phyloP scores from a whole-genome alignment of 139 green algal species.

The Ettlia oleoabundans region DNA sequence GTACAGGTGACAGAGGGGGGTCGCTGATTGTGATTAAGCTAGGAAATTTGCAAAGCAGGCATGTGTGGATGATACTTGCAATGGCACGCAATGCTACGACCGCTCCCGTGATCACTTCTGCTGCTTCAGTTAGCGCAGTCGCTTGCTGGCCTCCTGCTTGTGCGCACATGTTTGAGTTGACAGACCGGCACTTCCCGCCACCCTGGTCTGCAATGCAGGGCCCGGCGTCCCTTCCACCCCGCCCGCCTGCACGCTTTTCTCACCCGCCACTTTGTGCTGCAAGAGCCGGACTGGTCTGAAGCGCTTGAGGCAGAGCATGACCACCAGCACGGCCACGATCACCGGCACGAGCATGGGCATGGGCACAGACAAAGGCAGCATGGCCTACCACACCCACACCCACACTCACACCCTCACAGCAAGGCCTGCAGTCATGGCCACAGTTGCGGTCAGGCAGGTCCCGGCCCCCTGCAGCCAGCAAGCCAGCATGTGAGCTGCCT shows the following conservation, averaged over 20 bases:
- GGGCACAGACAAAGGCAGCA: background rate
- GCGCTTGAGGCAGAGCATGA: background rate
- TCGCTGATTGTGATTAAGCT: background rate
- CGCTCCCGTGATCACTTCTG: too few species aligned
- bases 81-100: too few species aligned
- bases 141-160: background rate
- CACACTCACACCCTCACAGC: too few species aligned
- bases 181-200: background rate
- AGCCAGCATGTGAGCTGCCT: too few species aligned
- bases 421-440: too few species aligned
- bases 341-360: background rate
- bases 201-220: slow-evolving; percentile 48
- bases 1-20: background rate
- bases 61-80: too few species aligned
- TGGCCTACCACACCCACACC: too few species aligned
- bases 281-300: slow-evolving; percentile 30
- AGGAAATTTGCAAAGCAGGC: too few species aligned
- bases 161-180: background rate
- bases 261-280: slow-evolving; percentile 42
- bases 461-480: too few species aligned
- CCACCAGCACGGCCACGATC: background rate
- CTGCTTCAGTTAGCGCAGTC: too few species aligned
- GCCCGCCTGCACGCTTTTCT: slow-evolving; percentile 67
- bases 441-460: too few species aligned
- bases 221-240: slow-evolving; percentile 83